Evolutionary conservation across 2,329 filamentous ascomycete genomes (phyloP).

Genomic region (Microdochium nivale): DNA sequence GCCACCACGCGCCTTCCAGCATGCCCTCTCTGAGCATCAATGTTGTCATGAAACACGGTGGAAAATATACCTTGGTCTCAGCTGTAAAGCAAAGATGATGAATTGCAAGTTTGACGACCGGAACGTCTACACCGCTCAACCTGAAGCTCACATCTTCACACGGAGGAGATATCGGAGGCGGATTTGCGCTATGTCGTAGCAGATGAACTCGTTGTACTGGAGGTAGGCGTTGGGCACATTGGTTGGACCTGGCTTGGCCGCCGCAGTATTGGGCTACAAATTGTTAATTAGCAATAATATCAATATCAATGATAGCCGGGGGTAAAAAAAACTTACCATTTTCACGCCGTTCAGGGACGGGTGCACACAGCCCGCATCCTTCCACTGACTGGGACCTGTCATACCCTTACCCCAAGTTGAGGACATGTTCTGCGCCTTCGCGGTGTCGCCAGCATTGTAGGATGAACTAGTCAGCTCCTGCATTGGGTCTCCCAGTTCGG

Average conservation of each 20-base stretch:
- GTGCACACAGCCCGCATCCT: constrained; percentile 63
- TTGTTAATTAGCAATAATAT: constrained; percentile 2
- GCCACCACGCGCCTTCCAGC: too few species aligned
- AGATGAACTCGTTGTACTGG: constrained; percentile 67
- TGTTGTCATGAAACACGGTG: too few species aligned
- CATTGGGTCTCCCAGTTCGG: constrained; percentile 70
- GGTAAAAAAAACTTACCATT: constrained; percentile 47
- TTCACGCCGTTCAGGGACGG: constrained; percentile 55
- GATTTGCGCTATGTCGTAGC: constrained; percentile 61
- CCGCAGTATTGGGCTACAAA: constrained; percentile 38
- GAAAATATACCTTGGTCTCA: too few species aligned
- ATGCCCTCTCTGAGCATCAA: too few species aligned
- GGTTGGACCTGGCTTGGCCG: constrained; percentile 35
- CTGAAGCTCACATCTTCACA: constrained; percentile 37
- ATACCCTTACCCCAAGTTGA: constrained; percentile 64
- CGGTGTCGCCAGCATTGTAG: constrained; percentile 56
- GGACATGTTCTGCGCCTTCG: constrained; percentile 48
- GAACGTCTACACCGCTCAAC: not conserved
- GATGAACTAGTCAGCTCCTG: constrained; percentile 49
- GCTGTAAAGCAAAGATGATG: too few species aligned
- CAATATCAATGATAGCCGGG: not conserved
- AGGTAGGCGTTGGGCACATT: constrained; percentile 36
- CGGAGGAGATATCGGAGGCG: constrained; percentile 62
- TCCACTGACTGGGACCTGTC: constrained; percentile 61
- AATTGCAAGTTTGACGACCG: too few species aligned